Evolutionary conservation across 768 basidiomycete genomes (phyloP), one percentile per base, ranked within the genome.

Genomic region (Agaricus blazei): DNA sequence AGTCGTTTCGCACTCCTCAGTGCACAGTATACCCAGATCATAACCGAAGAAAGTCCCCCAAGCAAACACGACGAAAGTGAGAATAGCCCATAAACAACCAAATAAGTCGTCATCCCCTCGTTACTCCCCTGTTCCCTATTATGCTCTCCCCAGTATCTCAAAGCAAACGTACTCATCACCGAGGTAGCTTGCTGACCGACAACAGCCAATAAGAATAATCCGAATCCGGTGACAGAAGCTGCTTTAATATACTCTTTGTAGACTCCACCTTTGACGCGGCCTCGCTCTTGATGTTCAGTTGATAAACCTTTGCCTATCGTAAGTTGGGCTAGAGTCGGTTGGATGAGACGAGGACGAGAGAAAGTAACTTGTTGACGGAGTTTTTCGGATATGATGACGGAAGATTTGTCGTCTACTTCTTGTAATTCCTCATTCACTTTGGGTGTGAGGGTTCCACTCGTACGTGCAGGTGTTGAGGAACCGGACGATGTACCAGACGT

Each of bases 101-200:
- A 66, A 63, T 84, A 88, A 57, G 77, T 72, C 37, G 69, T 62
- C 70, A 88, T 78, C 46, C 83, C 82, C 1, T 71, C 66, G 51
- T 87, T 90, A 44, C 67, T 68, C 9, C 86, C 87, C 1, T 65
- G 68, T 60, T 76, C 72, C 3, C 77, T 75, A 59, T 95, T 95
- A 57, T 85, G 81, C 64, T 93, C 88, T 7, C 88, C 85, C 93
- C 91, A 96, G 48, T 77, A 73, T 38, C 90, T 81, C n/a, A 96
- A 72, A 44, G 87, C 82, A 31, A 84, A 69, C 27, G 83, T 88
- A 0, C 81, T 79, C 9, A 77, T 52, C 29, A 94, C 82, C 0
- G 80, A 78, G 8, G 79, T 64, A 4, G 73, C 78, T 66, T 95
- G 93, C 53, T 83, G 76, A 12, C 68, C 57, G 43, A 83, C 49